Conservation (phyloP, 1,284 basidiomycete genomes). For the Rhodotorula sp. region DNA sequence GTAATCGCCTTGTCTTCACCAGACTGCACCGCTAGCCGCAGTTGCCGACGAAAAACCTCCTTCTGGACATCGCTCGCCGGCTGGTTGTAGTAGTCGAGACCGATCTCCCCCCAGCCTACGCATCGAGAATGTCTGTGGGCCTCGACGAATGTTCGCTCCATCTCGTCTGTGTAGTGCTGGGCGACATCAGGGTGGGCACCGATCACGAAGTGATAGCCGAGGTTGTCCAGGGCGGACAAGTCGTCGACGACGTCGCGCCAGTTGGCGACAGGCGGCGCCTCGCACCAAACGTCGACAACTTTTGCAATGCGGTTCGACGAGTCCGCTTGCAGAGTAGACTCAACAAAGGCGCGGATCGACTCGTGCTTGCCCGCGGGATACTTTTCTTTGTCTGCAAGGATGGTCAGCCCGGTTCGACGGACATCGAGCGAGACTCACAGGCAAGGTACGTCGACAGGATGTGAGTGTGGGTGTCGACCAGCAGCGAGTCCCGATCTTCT, state of each 20-base stretch:
- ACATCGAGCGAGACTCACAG: slow-evolving; percentile 52
- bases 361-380: slow-evolving; percentile 60
- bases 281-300: slow-evolving; percentile 81
- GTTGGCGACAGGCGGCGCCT: slow-evolving; percentile 61
- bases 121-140: slow-evolving; percentile 67
- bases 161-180: slow-evolving; percentile 62
- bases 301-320: not conserved
- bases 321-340: slow-evolving; percentile 56
- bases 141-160: slow-evolving; percentile 70
- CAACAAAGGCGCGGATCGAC: slow-evolving; percentile 64
- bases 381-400: slow-evolving; percentile 46
- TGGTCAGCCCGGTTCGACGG: not conserved
- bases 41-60: slow-evolving; percentile 64
- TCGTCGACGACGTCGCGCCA: slow-evolving; percentile 53
- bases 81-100: slow-evolving; percentile 75
- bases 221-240: slow-evolving; percentile 6
- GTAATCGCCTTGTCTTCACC: slow-evolving; percentile 63
- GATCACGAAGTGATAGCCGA: slow-evolving; percentile 33
- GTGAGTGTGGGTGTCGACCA: slow-evolving; percentile 78
- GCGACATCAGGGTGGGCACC: slow-evolving; percentile 61
- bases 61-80: slow-evolving; percentile 68
- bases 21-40: slow-evolving; percentile 60
- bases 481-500: slow-evolving; percentile 37
- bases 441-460: slow-evolving; percentile 65
- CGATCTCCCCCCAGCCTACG: slow-evolving; percentile 80